Evolutionary conservation across 2,329 filamentous ascomycete species (phyloP).

Genomic region (Penicillium aurantiogriseum): DNA sequence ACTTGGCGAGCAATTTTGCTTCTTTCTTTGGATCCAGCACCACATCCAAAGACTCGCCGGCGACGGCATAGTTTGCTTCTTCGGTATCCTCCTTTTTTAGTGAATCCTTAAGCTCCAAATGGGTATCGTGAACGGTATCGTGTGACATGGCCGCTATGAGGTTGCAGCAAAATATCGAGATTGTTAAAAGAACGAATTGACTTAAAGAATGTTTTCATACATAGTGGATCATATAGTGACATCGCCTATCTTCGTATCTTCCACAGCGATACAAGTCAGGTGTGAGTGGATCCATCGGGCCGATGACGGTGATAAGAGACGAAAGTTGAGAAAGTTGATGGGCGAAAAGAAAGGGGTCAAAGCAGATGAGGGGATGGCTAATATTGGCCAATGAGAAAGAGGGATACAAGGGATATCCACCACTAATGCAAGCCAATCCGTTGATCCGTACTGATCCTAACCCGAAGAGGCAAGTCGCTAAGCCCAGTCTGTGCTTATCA

Average conservation of each 20-base stretch:
- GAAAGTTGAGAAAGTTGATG: background rate
- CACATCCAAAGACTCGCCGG: conserved; percentile 24
- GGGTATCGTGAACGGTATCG: conserved; percentile 1
- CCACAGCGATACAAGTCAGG: background rate
- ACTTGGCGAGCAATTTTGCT: conserved; percentile 47
- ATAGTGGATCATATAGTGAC: background rate
- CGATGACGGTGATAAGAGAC: conserved; percentile 16
- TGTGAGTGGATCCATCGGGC: conserved; percentile 13
- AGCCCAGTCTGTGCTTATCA: too few relatives aligned
- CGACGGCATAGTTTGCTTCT: conserved; percentile 10
- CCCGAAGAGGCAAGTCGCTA: conserved; percentile 3
- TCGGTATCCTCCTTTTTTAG: conserved; percentile 15
- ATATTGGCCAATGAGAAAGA: background rate
- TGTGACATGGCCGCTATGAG: background rate
- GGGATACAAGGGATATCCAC: background rate
- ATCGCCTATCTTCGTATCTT: background rate
- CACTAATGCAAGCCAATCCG: background rate
- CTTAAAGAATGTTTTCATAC: background rate
- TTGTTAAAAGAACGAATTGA: background rate
- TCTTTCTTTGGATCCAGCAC: conserved; percentile 48
- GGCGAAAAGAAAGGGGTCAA: background rate
- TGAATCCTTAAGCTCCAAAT: conserved; percentile 14
- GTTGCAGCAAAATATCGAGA: background rate
- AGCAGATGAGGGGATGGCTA: background rate
- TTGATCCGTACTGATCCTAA: background rate